A percentile compares a stretch with the other conserved stretches of the same genome.
Evolutionary conservation across 257 asterid species (phyloP).

Genomic region (Voacanga thouarsii): DNA sequence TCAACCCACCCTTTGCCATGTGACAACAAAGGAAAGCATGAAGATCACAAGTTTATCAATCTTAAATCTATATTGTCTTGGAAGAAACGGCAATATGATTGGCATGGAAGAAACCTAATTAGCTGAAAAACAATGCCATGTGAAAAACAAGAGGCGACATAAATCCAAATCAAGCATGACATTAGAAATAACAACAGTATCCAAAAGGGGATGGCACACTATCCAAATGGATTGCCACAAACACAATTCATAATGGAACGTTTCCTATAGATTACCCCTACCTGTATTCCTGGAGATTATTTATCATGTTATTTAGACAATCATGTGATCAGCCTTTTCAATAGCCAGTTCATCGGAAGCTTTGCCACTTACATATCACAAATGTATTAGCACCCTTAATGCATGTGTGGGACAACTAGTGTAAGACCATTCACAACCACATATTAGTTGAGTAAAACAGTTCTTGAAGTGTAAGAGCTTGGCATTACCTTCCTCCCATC

Average conservation of each 20-base stretch:
- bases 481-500: conserved; percentile 64
- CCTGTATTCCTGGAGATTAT: neutral
- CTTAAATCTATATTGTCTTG: neutral
- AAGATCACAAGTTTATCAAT: neutral
- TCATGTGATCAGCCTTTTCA: neutral
- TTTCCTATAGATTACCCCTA: neutral
- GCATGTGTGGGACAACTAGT: neutral
- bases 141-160: neutral
- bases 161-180: neutral
- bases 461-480: conserved; percentile 10
- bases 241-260: neutral
- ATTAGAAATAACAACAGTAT: neutral
- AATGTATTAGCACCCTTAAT: neutral
- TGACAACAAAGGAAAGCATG: neutral
- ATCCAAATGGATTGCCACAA: neutral
- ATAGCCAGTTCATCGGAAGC: neutral
- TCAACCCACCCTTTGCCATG: neutral
- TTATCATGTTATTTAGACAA: neutral
- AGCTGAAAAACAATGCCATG: neutral
- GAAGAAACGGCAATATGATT: too few species aligned
- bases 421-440: neutral
- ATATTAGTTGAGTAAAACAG: neutral
- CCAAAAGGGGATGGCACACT: neutral
- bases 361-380: neutral
- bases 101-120: neutral